Base-by-base conservation (phyloP, 2,329 filamentous ascomycete genomes). In the Bipolaris oryzae region DNA sequence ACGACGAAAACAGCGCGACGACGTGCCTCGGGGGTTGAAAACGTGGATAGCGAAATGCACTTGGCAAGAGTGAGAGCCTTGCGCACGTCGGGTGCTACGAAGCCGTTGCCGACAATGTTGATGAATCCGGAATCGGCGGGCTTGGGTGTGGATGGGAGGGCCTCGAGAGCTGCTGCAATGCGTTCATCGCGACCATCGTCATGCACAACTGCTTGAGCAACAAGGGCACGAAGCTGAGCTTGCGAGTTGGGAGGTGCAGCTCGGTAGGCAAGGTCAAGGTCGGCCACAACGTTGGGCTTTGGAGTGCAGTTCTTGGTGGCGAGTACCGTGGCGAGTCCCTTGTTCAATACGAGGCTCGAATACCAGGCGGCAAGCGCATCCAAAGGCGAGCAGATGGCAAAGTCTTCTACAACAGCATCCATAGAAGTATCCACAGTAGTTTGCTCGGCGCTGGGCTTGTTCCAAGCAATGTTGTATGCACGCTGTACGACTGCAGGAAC, bases 281-380 rank as follows among this genome's bases (percentile, higher is more conserved):
- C 81, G 34, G 78, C 72, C 51, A 81, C 78, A 58, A 85, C 80
- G 38, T 73, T 56, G 75, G 79, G 53, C 53, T 66, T 77, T 10
- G 75, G 73, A 2, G 76, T 72, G 16, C 79, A 77, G 10, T 82
- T 80, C 56, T 84, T 83, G 13, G 79, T 77, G 39, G 84, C 82
- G 33, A 96, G 81, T 34, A 85, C 87, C 15, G 81, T 80, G 11
- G 87, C 80, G 25, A 97, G 82, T 2, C 86, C 87, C 55, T 84
- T 83, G 67, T 92, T 90, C 35, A 96, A 78, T 11, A 86, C 81
- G 53, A 89, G 82, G 61, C 87, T 91, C 0, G 93, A 96, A 80
- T 88, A 95, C 93, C 93, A 97, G 2, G 93, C 91, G 6, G 93
- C 91, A 49, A 97, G 86, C 11, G 92, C 92, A 75, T 97, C 94